Base-by-base conservation (phyloP, 2,329 filamentous ascomycete species). In the Zymoseptoria tritici region DNA sequence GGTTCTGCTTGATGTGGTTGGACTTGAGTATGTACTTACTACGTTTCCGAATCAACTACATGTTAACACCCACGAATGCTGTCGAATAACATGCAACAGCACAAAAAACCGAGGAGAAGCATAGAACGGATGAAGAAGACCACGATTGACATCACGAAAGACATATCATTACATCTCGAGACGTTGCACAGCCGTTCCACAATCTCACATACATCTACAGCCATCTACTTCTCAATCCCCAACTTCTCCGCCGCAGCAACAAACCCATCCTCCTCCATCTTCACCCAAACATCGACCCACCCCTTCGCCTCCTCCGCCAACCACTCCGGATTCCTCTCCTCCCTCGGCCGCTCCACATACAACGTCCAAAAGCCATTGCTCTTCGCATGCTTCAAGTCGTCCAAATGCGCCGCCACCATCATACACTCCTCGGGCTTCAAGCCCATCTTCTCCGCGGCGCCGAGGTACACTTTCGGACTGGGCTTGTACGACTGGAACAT, bases 401-500 rank as follows among this genome's bases (percentile, higher is more conserved):
- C 72, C 60, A 93, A 75, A 74, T 93, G 89, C 46, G 89, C 85
- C 16, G 90, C 90, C 20, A 94, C 88, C 83, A 94, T 85, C 20
- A 84, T 87, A 59, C 90, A 87, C 68, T 91, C 79, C 2, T 72
- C 71, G 0, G 85, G 81, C 61, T 80, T 66, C 50, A 85, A 62
- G 0, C 81, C 83, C 56, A 92, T 73, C 64, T 77, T 78, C 59
- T 78, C 73, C 2, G 80, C 87, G 0, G 87, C 89, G 3, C 89
- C 89, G 1, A 82, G 78, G 69, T 94, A 94, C 1, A 87, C 85
- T 56, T 73, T 77, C 7, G 83, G 81, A 61, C 83, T 80, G 1
- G 89, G 89, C 77, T 94, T 94, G 73, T 93, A 94, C 0, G 83
- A 84, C 52, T 79, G 76, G 70, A 92, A 93, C 63, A 86, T 81